A percentile compares a stretch with the other conserved stretches of the same genome.
Conservation (phyloP, 768 basidiomycete species). For the Sarcodon aspratus region DNA sequence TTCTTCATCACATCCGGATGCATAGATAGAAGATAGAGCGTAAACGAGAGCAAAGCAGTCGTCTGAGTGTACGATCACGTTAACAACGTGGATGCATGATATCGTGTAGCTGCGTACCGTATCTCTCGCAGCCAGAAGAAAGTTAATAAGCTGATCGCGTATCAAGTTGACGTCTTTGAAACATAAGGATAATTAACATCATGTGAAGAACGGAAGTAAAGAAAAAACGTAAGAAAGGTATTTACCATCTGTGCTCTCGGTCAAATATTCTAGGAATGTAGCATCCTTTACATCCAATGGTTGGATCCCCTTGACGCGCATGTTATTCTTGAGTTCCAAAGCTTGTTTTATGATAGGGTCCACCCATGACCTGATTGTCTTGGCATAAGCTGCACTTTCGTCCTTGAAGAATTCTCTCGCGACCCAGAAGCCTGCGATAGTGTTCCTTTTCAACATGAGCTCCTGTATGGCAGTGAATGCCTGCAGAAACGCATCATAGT, state of each 20-base stretch:
- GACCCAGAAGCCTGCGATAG: conserved; percentile 9
- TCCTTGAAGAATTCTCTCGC: conserved; percentile 9
- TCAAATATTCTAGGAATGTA: conserved; percentile 59
- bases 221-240: conserved; percentile 52
- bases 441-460: conserved; percentile 1
- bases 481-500: neutral
- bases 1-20: conserved; percentile 45
- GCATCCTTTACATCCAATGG: conserved; percentile 34
- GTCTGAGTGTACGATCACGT: conserved; percentile 30
- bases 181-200: conserved; percentile 1
- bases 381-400: conserved; percentile 20
- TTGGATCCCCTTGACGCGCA: conserved; percentile 24
- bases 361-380: conserved; percentile 30
- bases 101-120: conserved; percentile 34
- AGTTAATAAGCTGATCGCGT: conserved; percentile 68
- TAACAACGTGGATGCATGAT: neutral
- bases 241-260: conserved; percentile 54
- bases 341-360: conserved; percentile 52
- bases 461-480: conserved; percentile 5
- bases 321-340: conserved; percentile 30
- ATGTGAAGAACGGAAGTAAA: conserved; percentile 20
- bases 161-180: conserved; percentile 50
- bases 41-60: conserved; percentile 54
- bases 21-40: conserved; percentile 58
- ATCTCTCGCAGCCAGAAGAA: conserved; percentile 69